Base-by-base conservation (phyloP, 257 asterid species). In the Gentiana macrophylla region DNA sequence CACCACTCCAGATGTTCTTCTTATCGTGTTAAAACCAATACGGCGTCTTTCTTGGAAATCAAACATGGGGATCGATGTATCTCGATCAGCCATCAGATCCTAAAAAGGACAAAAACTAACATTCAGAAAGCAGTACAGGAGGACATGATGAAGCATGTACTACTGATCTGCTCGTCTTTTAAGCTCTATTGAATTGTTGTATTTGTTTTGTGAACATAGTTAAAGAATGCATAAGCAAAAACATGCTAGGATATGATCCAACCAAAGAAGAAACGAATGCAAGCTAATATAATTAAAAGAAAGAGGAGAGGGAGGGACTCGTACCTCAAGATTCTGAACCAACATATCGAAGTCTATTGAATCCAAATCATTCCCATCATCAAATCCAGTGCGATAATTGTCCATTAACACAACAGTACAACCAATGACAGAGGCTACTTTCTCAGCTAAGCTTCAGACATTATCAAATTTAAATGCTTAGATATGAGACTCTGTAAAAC, bases 401-500 rank as follows among this genome's bases (percentile, higher is more conserved):
- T 92, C 97, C 99, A 88, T 92, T 38, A 91, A 82, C 64, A 92
- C 79, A 63, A 88, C 84, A 55, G 73, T 70, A 72, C 99, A 92
- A 50, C 95, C 94, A 76, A 92, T 80, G 50, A 92, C 97, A 65
- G 95, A 83, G 59, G 89, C 93, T 53, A 92, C 99, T 86, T 88
- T 92, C 71, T 92, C 97, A 50, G 94, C 84, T 75, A 92, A 83
- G 94, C 97, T 92, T 83, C 89, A 79, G 74, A 71, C 80, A 71
- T 67, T 69, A 79, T 55, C 64, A 64, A 61, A 78, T 55, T 54
- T 67, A 73, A 62, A 55, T 32, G 57, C 63, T 60, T 62, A 57
- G 54, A 44, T 63, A 11, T 12, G 45, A 36, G 34, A 50, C 44
- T 57, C 10, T 62, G 35, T 10, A 49, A 32, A 41, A 52, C 13